phyloP scores from a whole-genome alignment of 164 flowering plant species.

The Liquidambar formosana region DNA sequence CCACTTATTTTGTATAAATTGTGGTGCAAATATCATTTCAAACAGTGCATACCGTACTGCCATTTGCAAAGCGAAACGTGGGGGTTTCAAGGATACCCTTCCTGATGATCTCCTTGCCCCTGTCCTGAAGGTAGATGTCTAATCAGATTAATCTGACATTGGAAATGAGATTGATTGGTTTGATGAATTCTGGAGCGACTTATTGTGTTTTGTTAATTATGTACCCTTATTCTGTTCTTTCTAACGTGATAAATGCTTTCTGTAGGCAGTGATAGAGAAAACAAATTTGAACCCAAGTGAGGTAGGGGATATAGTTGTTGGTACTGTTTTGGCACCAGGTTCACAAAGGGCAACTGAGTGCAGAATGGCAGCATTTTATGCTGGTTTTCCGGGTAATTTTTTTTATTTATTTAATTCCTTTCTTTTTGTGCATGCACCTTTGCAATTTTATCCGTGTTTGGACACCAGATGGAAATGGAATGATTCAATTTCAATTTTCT shows the following conservation, averaged over 20 bases:
- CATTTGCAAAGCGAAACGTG: conserved; percentile 66
- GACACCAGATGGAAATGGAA: background rate
- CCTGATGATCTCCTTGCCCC: conserved; percentile 69
- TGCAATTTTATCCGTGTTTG: background rate
- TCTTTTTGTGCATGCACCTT: background rate
- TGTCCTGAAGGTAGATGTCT: conserved; percentile 56
- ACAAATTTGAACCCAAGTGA: conserved; percentile 59
- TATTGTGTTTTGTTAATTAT: background rate
- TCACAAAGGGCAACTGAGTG: conserved; percentile 62
- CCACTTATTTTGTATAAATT: background rate
- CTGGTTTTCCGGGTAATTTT: conserved; percentile 72
- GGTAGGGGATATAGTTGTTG: conserved; percentile 78
- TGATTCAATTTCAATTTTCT: background rate
- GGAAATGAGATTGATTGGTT: background rate
- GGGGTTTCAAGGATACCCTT: conserved; percentile 71
- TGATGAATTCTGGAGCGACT: background rate
- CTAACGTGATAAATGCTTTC: background rate
- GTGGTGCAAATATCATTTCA: conserved; percentile 6
- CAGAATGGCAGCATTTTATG: conserved; percentile 78
- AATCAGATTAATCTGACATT: too few relatives aligned
- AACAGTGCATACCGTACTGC: conserved; percentile 71
- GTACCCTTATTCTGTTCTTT: background rate
- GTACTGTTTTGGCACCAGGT: conserved; percentile 74
- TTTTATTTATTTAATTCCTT: too few relatives aligned
- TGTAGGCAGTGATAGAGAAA: conserved; percentile 59